Base-by-base conservation (phyloP, 805 yeast species). In the Monosporozyma solicola region DNA sequence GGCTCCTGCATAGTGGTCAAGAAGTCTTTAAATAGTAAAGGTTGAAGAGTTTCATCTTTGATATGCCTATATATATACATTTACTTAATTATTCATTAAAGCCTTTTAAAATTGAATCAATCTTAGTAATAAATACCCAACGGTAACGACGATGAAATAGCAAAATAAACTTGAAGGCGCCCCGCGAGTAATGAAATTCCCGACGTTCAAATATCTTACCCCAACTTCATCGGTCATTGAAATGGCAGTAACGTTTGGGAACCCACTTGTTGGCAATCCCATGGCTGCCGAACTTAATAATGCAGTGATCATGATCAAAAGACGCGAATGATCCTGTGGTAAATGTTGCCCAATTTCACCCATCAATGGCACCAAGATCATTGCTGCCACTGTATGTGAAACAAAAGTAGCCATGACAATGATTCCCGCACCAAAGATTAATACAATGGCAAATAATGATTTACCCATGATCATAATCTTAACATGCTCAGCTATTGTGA, bases 241-340 rank as follows among this genome's bases (percentile, higher is more conserved):
- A 56, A 94, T 89, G 0, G 98, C 99, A 0, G 98, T 90, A 37
- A 94, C 97, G 62, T 94, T 94, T 4, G 99, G 99, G 75, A 94
- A 92, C 0, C 99, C 98, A 2, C 96, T 87, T 0, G 98, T 94
- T 31, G 99, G 98, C 51, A 94, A 73, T 1, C 97, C 98, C 98
- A 94, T 94, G 2, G 98, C 99, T 39, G 87, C 84, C 0, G 98
- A 92, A 62, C 97, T 88, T 56, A 94, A 73, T 52, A 81, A 63
- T 0, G 84, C 80, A 3, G 82, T 70, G 4, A 74, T 69, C 83
- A 81, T 78, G 48, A 94, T 85, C 59, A 94, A 73, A 47, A 92
- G 65, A 57, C 90, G 78, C 37, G 98, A 96, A 69, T 88, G 97
- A 16, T 96, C 94, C 32, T 80, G 82, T 4, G 83, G 80, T 67